phyloP scores from a whole-genome alignment of 768 basidiomycete species.

The Mycena leptocephala region DNA sequence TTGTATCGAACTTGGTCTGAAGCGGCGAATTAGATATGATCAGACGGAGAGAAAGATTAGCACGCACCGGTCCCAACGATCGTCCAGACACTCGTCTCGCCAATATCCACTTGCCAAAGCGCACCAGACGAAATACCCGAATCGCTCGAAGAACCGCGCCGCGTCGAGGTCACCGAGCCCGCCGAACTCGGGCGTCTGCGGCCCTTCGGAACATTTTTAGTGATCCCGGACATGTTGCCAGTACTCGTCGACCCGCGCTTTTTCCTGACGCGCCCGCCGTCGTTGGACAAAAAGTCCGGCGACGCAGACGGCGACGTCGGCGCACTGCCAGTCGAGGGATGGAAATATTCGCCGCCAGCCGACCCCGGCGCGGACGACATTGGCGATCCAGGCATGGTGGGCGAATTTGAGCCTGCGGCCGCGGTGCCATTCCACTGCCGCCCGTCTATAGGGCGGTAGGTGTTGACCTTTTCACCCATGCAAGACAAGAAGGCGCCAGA shows the following conservation, averaged over 20 bases:
- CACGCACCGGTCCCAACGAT: conserved; percentile 90
- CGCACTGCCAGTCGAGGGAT: conserved; percentile 71
- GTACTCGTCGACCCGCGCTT: conserved; percentile 87
- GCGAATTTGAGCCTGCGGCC: conserved; percentile 65
- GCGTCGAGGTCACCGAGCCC: conserved; percentile 76
- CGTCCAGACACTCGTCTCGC: conserved; percentile 96
- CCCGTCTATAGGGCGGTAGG: conserved; percentile 88
- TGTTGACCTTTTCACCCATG: conserved; percentile 95
- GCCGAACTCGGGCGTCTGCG: conserved; percentile 87
- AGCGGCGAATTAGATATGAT: conserved; percentile 35
- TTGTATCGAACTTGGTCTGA: conserved; percentile 94
- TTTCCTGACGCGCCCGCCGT: conserved; percentile 90
- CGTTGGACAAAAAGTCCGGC: conserved; percentile 82
- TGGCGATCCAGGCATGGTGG: conserved; percentile 80
- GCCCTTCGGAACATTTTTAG: conserved; percentile 68
- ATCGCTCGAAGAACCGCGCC: conserved; percentile 79
- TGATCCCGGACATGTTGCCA: conserved; percentile 66
- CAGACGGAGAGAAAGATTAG: conserved; percentile 20
- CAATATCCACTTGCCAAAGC: conserved; percentile 92
- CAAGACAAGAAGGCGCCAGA: conserved; percentile 91
- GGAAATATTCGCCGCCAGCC: conserved; percentile 78
- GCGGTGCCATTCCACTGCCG: conserved; percentile 79
- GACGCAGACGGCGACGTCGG: conserved; percentile 78
- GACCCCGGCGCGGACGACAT: conserved; percentile 76
- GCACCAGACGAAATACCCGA: conserved; percentile 83